Percentiles rank a stretch among this genome's conserved stretches.
These are phyloP conservation scores for Epichloe sibirici DNA, from an alignment of 2,329 filamentous ascomycete genomes.

Conservation along the genomic window DNA sequence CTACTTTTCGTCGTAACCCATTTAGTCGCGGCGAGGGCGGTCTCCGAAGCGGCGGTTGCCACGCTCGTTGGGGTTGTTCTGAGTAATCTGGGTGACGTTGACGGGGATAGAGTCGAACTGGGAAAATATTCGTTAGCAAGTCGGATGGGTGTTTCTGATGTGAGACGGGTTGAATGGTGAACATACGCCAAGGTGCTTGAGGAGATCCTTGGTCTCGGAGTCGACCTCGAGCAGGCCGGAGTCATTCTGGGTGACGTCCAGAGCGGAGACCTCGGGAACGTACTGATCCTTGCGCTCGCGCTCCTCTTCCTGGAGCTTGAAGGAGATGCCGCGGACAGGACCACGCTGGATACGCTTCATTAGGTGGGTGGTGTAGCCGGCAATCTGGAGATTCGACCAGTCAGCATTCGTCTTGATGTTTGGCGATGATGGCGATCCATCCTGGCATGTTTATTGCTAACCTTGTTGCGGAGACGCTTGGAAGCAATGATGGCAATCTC, in stretches of 20 bases:
- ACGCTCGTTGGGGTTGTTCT: constrained; percentile 78
- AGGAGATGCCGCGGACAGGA: constrained; percentile 98
- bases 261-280: constrained; percentile 95
- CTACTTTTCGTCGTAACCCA: background rate
- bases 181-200: constrained; percentile 98
- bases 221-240: constrained; percentile 90
- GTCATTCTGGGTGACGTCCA: constrained; percentile 96
- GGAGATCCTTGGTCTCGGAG: constrained; percentile 93
- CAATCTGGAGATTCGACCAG: constrained; percentile 48
- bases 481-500: constrained; percentile 98
- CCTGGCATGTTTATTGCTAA: constrained; percentile 26
- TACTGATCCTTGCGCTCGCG: constrained; percentile 99
- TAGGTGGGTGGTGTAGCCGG: constrained; percentile 94
- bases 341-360: constrained; percentile 99
- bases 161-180: constrained; percentile 3
- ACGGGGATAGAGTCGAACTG: constrained; percentile 96
- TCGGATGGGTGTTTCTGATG: no score
- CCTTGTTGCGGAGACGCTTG: constrained; percentile 99
- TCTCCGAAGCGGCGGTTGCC: constrained; percentile 63
- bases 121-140: constrained; percentile 15
- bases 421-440: background rate
- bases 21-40: constrained; percentile 32
- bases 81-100: constrained; percentile 84
- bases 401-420: background rate
- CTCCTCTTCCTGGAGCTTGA: constrained; percentile 99